Conservation (phyloP, 371 early-diverging fungal genomes). For the Syncephalastrum racemosum region DNA sequence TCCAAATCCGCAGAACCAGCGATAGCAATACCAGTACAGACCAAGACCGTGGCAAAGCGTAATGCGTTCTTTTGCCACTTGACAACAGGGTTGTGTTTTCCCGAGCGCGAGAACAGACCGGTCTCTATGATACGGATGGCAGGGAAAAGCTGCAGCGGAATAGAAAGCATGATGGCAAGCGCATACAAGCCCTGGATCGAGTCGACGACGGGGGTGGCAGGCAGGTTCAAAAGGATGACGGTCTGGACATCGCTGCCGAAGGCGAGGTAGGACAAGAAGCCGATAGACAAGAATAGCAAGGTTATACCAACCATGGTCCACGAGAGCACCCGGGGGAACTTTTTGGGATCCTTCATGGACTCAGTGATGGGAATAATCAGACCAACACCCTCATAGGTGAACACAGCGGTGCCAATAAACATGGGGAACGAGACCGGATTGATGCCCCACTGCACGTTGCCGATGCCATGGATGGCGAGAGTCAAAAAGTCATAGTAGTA, state of each 20-base stretch:
- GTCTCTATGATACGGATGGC: conserved; percentile 84
- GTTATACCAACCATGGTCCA: conserved; percentile 72
- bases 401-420: conserved; percentile 88
- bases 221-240: conserved; percentile 78
- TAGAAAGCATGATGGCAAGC: conserved; percentile 81
- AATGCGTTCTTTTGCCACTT: conserved; percentile 90
- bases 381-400: conserved; percentile 90
- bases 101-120: conserved; percentile 58
- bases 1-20: conserved; percentile 74
- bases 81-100: conserved; percentile 61
- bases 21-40: conserved; percentile 70
- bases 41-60: conserved; percentile 55
- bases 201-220: conserved; percentile 57
- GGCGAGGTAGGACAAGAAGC: conserved; percentile 75
- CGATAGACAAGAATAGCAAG: conserved; percentile 69
- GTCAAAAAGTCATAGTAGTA: conserved; percentile 68
- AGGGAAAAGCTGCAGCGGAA: conserved; percentile 87
- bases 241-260: conserved; percentile 81
- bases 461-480: conserved; percentile 58
- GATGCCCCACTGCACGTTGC: conserved; percentile 62
- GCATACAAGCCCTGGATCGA: conserved; percentile 77
- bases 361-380: conserved; percentile 70
- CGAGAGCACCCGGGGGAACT: conserved; percentile 72
- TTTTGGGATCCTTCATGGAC: conserved; percentile 78
- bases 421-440: conserved; percentile 73